Base-by-base conservation (phyloP, 768 basidiomycete genomes). In the Trametes gibbosa region DNA sequence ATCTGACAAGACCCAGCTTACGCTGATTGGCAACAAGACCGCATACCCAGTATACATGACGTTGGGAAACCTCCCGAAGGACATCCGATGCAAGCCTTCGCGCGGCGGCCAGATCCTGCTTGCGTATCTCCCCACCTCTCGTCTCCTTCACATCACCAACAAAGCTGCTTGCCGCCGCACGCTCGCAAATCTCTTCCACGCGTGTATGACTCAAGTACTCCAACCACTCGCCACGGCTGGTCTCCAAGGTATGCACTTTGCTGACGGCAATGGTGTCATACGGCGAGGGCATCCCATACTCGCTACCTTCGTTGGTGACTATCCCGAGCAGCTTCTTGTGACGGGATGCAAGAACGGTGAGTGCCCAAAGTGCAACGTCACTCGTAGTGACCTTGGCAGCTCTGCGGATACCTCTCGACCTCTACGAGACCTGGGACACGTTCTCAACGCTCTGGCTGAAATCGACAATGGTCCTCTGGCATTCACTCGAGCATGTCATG, bases 171-270 rank as follows among this genome's bases (percentile, higher is more conserved):
- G 70, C 0, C 61, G 67, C 0, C 70, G 69, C 0, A 63, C 65
- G 1, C 19, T 73, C 0, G 70, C 67, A 0, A 75, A 77, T 37
- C 60, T 80, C 0, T 79, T 75, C 63, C 77, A 80, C 59, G 65
- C 64, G 0, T 77, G 73, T 51, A 66, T 77, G 57, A 4, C 53
- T 5, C 46, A 57, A 6, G 68, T 77, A 10, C 49, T 76, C 5
- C 35, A 37, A 37, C 74, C 75, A 0, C 61, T 79, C 1, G 52
- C 61, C 8, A 16, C 45, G 3, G 68, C 74, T 3, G 76, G 75
- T 1, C 4, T 34, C 0, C 42, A 65, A 5, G 77, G 77, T 7
- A 59, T 76, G 12, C 32, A 63, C 0, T 68, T 78, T 66, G 17
- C 46, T 0, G 71, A 69, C 43, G 72, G 73, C 7, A 70, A 76